Percentiles rank a stretch among this genome's conserved stretches.
phyloP scores from a whole-genome alignment of 805 yeast genomes.

The Metschnikowia cerradonensis region DNA sequence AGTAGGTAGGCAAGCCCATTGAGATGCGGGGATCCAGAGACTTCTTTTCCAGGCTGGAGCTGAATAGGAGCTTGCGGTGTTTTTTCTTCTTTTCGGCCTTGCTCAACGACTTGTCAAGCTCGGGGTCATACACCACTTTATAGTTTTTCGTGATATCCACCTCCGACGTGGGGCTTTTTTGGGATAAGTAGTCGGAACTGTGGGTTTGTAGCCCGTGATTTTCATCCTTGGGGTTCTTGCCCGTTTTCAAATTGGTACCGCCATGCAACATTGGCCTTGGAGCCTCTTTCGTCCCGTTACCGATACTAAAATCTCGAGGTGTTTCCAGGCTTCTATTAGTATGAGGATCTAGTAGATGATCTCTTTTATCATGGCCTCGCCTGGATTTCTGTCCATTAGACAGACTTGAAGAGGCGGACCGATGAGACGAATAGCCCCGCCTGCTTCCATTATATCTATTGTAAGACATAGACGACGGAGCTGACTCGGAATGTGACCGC shows the following conservation, averaged over 20 bases:
- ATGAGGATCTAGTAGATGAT: background rate
- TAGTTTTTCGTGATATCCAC: slow-evolving; percentile 27
- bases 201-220: slow-evolving; percentile 29
- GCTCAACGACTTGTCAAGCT: slow-evolving; percentile 31
- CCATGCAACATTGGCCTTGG: background rate
- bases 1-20: slow-evolving; percentile 23
- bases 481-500: background rate
- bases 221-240: slow-evolving; percentile 29
- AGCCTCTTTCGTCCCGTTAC: background rate
- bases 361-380: background rate
- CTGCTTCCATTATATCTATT: slow-evolving; percentile 2
- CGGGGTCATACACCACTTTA: slow-evolving; percentile 50
- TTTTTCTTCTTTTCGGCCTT: slow-evolving; percentile 30
- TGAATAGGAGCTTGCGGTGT: slow-evolving; percentile 39
- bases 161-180: slow-evolving; percentile 7
- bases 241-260: slow-evolving; percentile 35
- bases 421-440: slow-evolving; percentile 1
- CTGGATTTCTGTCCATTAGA: background rate
- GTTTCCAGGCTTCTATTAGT: background rate
- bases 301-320: background rate
- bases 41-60: slow-evolving; percentile 19
- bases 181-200: slow-evolving; percentile 17
- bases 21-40: slow-evolving; percentile 41
- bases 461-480: slow-evolving; percentile 2
- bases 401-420: background rate